phyloP scores from a whole-genome alignment of 192 early-diverging fungal genomes.

The Podila epicladia region DNA sequence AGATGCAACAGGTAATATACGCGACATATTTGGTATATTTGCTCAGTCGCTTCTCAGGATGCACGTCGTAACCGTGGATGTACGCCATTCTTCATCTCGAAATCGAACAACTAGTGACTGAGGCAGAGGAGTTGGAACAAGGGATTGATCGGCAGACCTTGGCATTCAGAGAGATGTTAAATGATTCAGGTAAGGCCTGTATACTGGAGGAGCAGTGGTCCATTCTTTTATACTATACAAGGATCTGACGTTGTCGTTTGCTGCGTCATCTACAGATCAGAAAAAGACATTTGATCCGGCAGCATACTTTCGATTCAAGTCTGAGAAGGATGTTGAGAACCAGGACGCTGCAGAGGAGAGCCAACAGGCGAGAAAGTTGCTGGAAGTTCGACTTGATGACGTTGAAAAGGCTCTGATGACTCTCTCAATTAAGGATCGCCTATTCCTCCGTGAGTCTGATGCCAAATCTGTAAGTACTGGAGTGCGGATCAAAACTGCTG shows the following conservation, averaged over 20 bases:
- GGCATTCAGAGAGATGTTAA: slow-evolving; percentile 35
- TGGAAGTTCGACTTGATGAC: slow-evolving; percentile 33
- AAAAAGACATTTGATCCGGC: slow-evolving; percentile 49
- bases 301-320: slow-evolving; percentile 49
- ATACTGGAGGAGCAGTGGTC: background rate
- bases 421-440: slow-evolving; percentile 31
- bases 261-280: slow-evolving; percentile 16
- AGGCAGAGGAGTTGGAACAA: slow-evolving; percentile 46
- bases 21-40: too few relatives aligned
- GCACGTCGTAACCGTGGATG: too few relatives aligned
- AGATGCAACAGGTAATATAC: slow-evolving; percentile 27
- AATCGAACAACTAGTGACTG: slow-evolving; percentile 16
- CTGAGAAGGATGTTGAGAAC: slow-evolving; percentile 39
- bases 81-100: background rate
- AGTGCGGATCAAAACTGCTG: background rate
- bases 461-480: slow-evolving; percentile 19
- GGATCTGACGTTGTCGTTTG: background rate
- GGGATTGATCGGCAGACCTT: slow-evolving; percentile 48
- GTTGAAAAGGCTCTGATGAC: slow-evolving; percentile 37
- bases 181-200: slow-evolving; percentile 21
- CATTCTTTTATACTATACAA: background rate
- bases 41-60: too few relatives aligned
- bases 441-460: slow-evolving; percentile 30
- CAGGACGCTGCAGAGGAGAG: slow-evolving; percentile 39
- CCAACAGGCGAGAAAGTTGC: slow-evolving; percentile 33